Base-by-base conservation (phyloP, 257 asterid species). In the Forsythia suspensa region DNA sequence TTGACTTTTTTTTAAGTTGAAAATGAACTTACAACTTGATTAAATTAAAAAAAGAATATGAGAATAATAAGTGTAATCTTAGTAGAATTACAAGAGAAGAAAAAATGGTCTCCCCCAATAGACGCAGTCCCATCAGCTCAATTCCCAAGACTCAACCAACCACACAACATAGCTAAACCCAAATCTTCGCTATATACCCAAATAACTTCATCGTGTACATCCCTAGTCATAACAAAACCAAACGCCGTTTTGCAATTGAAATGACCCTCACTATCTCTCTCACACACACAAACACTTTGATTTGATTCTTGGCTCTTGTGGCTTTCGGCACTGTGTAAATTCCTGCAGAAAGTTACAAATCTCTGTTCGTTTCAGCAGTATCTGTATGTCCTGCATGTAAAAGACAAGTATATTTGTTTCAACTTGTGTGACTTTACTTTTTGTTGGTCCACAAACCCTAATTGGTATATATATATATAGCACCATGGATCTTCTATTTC, bases 111-210 rank as follows among this genome's bases (percentile, higher is more conserved):
- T 63, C 18, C 16, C 16, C 39, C 70, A 0, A 24, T 63, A 63
- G 70, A 63, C 70, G 70, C 70, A 63, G 70, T 29, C 40, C 40
- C 70, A 63, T 63, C 39, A 29, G 40, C 70, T 63, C 70, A 63
- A 63, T 63, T 63, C 8, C 70, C 70, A 63, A 63, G 2, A 63
- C 69, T 15, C 13, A 63, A 59, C 36, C 13, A 8, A 59, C 36
- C 37, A 2, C 68, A 59, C 40, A 63, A 63, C 59, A 13, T 48
- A 48, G 4, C 59, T 4, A 4, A 63, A 21, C 70, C 40, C 70
- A 63, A 63, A 61, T 61, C 70, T 9, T 63, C 70, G 39, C 70
- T 21, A 18, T 21, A 18, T 29, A 21, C 40, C 40, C 70, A 63
- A 63, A 63, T 29, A 63, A 63, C 70, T 63, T 63, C 40, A 59